A percentile compares a stretch with the other conserved stretches of the same genome.
These are phyloP conservation scores for Neocatenulostroma microsporum DNA, from an alignment of 2,329 filamentous ascomycete genomes.

Conservation along the genomic window DNA sequence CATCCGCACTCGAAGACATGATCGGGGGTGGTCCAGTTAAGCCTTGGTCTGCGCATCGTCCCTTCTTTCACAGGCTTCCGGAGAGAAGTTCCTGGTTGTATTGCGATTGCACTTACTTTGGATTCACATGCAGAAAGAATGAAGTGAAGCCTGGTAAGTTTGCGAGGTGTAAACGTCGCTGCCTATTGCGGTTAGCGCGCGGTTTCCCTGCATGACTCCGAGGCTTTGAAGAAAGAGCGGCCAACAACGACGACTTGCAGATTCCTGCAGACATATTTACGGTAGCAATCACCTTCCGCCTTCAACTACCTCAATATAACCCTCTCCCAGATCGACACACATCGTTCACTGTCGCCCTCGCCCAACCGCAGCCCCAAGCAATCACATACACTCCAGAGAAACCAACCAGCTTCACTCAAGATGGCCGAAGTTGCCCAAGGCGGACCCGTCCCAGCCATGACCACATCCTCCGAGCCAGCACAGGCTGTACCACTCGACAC, in stretches of 20 bases:
- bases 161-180: constrained; percentile 2
- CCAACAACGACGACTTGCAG: background rate
- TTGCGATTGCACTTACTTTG: too few relatives aligned
- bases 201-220: background rate
- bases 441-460: constrained; percentile 25
- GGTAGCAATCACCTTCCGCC: too few relatives aligned
- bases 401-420: background rate
- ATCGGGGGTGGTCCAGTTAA: constrained; percentile 1
- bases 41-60: constrained; percentile 1
- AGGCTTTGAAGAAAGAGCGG: too few relatives aligned
- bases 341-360: too few relatives aligned
- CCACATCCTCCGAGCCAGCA: constrained; percentile 28
- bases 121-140: too few relatives aligned
- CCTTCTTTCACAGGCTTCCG: background rate
- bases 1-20: constrained; percentile 16
- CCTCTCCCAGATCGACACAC: too few relatives aligned
- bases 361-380: too few relatives aligned
- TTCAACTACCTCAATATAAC: constrained; percentile 4
- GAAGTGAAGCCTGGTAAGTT: too few relatives aligned
- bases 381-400: background rate
- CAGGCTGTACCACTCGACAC: constrained; percentile 50
- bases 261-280: background rate
- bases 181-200: constrained; percentile 5
- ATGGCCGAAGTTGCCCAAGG: constrained; percentile 30
- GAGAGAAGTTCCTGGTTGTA: too few relatives aligned